Evolutionary conservation across 805 yeast genomes (phyloP).

Genomic region (Wickerhamia fluorescens): DNA sequence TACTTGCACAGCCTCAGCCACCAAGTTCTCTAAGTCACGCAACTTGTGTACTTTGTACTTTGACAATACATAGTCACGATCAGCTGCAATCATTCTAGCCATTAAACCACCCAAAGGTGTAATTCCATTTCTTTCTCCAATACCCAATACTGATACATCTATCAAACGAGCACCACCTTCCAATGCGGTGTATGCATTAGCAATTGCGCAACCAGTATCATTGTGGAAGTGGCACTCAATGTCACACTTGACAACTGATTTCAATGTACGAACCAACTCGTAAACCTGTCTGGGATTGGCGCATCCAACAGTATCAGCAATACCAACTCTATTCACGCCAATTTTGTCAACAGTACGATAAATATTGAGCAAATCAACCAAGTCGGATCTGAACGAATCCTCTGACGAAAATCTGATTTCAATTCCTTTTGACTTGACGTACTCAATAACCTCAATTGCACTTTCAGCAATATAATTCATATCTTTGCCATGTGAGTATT

Average conservation of each 20-base stretch:
- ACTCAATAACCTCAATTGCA: slow-evolving; percentile 95
- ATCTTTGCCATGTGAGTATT: slow-evolving; percentile 96
- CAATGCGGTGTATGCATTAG: slow-evolving; percentile 95
- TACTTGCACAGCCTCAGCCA: slow-evolving; percentile 95
- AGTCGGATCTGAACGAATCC: slow-evolving; percentile 94
- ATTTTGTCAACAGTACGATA: slow-evolving; percentile 95
- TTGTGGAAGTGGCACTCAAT: slow-evolving; percentile 98
- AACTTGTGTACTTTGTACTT: slow-evolving; percentile 94
- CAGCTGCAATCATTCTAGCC: slow-evolving; percentile 99
- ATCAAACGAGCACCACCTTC: slow-evolving; percentile 96
- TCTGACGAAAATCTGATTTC: slow-evolving; percentile 96
- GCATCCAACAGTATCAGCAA: slow-evolving; percentile 98
- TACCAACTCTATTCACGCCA: slow-evolving; percentile 98
- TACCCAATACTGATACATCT: slow-evolving; percentile 93
- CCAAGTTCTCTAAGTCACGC: slow-evolving; percentile 91
- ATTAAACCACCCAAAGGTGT: slow-evolving; percentile 95
- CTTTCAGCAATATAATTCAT: slow-evolving; percentile 95
- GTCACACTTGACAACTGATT: slow-evolving; percentile 90
- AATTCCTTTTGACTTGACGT: slow-evolving; percentile 92
- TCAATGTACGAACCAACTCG: slow-evolving; percentile 89
- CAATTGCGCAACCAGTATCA: slow-evolving; percentile 98
- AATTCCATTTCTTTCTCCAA: slow-evolving; percentile 98
- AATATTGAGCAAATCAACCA: slow-evolving; percentile 90
- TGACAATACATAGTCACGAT: slow-evolving; percentile 89
- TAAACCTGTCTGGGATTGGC: slow-evolving; percentile 99